A percentile compares a stretch with the other conserved stretches of the same genome.
These are phyloP conservation scores for Linum lewisii DNA, from an alignment of 345 rosid genomes.

Conservation along the genomic window DNA sequence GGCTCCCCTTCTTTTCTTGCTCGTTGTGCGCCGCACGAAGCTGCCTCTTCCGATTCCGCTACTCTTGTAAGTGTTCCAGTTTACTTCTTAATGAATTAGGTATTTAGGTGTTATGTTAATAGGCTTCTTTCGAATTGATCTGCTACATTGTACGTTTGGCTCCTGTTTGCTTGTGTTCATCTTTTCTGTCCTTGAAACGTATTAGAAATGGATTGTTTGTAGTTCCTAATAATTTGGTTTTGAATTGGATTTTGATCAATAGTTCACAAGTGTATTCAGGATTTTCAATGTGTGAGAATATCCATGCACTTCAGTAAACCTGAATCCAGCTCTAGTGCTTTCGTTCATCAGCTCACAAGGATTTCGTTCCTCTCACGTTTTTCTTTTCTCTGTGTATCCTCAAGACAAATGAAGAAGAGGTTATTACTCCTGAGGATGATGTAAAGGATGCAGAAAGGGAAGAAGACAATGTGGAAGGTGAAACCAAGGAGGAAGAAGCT, in stretches of 20 bases:
- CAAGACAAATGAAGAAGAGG: conserved; percentile 26
- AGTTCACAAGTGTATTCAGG: too few species aligned
- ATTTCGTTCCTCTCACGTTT: neutral
- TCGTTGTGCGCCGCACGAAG: conserved; percentile 21
- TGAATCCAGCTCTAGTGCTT: too few species aligned
- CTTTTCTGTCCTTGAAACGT: too few species aligned
- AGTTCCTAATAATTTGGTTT: too few species aligned
- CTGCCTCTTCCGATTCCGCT: conserved; percentile 15
- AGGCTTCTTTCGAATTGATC: neutral
- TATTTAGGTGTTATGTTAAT: neutral
- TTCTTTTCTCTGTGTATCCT: neutral
- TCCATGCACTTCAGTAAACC: too few species aligned
- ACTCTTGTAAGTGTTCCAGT: neutral
- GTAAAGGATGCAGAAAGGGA: conserved; percentile 1
- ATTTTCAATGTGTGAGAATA: too few species aligned
- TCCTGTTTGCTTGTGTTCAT: neutral
- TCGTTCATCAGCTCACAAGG: neutral
- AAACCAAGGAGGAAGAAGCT: neutral
- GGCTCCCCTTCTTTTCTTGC: conserved; percentile 16
- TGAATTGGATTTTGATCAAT: too few species aligned
- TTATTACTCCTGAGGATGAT: conserved; percentile 6
- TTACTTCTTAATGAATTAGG: neutral
- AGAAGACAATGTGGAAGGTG: neutral
- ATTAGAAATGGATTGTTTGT: too few species aligned
- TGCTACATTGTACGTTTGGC: neutral